Conservation (phyloP, 192 early-diverging fungal species). For the Podila epicladia region DNA sequence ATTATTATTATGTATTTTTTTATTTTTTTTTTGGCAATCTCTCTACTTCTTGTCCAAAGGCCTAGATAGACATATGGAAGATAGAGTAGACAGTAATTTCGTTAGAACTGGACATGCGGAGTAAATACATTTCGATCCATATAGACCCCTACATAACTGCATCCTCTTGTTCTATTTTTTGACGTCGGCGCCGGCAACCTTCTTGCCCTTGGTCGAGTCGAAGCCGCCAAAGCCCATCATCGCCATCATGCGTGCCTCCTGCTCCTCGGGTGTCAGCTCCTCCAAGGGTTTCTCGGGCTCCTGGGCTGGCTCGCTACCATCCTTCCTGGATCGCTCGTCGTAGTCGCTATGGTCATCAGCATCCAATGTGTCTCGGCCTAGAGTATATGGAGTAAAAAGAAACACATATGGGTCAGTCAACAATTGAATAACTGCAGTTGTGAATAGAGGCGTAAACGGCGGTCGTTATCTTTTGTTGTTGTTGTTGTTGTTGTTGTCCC, state of each 20-base stretch:
- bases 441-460: neutral
- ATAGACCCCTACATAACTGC: neutral
- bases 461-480: neutral
- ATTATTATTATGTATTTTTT: too few species aligned
- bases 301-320: neutral
- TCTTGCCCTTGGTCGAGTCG: constrained; percentile 84
- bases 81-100: neutral
- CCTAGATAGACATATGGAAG: neutral
- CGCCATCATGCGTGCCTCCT: constrained; percentile 84
- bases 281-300: constrained; percentile 18
- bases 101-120: neutral
- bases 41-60: neutral
- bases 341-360: constrained; percentile 14
- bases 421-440: neutral
- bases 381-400: neutral
- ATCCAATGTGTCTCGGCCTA: constrained; percentile 10
- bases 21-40: too few species aligned
- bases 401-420: neutral
- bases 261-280: constrained; percentile 56
- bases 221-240: constrained; percentile 93
- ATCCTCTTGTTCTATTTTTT: neutral
- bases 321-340: neutral
- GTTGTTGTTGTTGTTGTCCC: neutral
- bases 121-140: neutral
- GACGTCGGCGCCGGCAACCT: constrained; percentile 77